Evolutionary conservation across 345 rosid genomes (phyloP), one percentile per base, ranked within the genome.

Genomic region (Hibiscus trionum): DNA sequence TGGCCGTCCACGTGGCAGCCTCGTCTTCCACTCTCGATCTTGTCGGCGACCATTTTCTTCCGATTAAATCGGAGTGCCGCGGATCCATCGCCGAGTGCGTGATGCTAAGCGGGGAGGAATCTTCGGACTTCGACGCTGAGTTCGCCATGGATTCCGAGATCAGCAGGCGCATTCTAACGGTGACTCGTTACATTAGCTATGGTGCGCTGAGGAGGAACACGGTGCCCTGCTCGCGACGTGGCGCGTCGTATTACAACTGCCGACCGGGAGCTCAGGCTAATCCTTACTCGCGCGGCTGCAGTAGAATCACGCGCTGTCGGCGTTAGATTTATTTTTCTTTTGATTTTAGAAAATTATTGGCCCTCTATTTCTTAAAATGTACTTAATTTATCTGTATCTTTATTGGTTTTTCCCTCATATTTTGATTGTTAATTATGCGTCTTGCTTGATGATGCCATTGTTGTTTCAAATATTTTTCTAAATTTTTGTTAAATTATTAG

Each of bases 211-310:
- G 87, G 86, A 84, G 90, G 79, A 84, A 88, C 91, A 78, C 66
- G 35, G 86, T 94, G 0, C 97, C 98, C 0, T 94, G 98, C 82
- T 94, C 98, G 1, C 74, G 90, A 37, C 91, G 98, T 37, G 97
- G 98, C 27, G 91, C 95, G 12, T 91, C 97, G 72, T 94, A 94
- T 78, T 94, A 90, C 74, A 91, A 91, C 71, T 94, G 98, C 81
- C 80, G 74, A 59, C 79, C 80, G 49, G 97, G 97, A 0, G 92
- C 78, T 14, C 86, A 78, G 68, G 97, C 95, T 8, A 94, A 94
- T 46, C 98, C 96, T 31, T 94, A 94, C 82, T 44, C 80, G 39
- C 96, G 96, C 44, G 96, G 91, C 15, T 94, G 98, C 84, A 88
- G 86, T 73, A 70, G 73, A 74, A 91, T 94, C 70, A 82, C 97